A percentile compares a stretch with the other conserved stretches of the same genome.
Evolutionary conservation across 768 basidiomycete species (phyloP).

Genomic region (Boletellus ananas): DNA sequence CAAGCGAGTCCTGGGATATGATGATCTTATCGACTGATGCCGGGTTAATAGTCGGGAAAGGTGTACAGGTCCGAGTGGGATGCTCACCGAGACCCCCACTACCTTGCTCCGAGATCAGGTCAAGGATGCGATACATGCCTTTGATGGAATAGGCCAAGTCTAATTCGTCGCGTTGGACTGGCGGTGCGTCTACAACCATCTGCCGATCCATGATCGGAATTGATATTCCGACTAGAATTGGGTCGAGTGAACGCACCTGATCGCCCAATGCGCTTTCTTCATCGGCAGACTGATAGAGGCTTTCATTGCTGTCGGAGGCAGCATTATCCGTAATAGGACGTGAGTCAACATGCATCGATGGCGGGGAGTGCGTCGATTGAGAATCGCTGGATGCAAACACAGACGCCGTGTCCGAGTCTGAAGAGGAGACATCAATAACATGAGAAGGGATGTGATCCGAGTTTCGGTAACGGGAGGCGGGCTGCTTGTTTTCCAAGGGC

Average conservation of each 20-base stretch:
- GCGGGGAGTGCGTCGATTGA: slow-evolving; percentile 3
- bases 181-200: slow-evolving; percentile 15
- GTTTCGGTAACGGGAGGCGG: not conserved
- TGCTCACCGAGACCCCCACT: slow-evolving; percentile 48
- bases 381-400: not conserved
- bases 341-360: not conserved
- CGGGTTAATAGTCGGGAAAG: not conserved
- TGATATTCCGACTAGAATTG: not conserved
- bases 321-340: not conserved
- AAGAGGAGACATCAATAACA: not conserved
- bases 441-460: not conserved
- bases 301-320: slow-evolving; percentile 9
- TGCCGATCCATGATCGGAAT: slow-evolving; percentile 1
- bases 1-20: slow-evolving; percentile 50
- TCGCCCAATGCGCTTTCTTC: slow-evolving; percentile 2
- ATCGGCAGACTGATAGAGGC: slow-evolving; percentile 13
- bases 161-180: slow-evolving; percentile 5
- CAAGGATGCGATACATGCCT: slow-evolving; percentile 52
- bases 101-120: slow-evolving; percentile 49
- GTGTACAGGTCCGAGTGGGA: not conserved
- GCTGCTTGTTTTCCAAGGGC: not conserved
- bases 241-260: slow-evolving; percentile 9
- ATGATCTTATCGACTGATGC: slow-evolving; percentile 57
- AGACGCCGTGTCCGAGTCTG: slow-evolving; percentile 7
- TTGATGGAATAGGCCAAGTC: slow-evolving; percentile 33